These are phyloP conservation scores for Tuber aestivum DNA, from an alignment of 495 filamentous ascomycete genomes.

Conservation along the genomic window DNA sequence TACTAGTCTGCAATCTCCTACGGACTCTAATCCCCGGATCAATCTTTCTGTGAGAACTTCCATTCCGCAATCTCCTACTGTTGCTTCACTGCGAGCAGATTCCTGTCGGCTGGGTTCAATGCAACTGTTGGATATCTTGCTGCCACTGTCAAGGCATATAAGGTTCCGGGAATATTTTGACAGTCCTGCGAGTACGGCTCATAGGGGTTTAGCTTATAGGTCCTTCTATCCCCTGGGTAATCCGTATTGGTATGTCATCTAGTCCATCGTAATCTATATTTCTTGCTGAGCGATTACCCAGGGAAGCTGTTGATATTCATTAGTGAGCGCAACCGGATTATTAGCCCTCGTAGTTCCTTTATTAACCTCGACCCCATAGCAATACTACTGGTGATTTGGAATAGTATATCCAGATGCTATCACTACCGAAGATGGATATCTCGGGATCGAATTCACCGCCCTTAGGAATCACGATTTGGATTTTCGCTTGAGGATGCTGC, in stretches of 20 bases:
- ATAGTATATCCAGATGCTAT: conserved; percentile 78
- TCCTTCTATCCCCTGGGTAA: conserved; percentile 72
- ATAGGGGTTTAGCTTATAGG: conserved; percentile 51
- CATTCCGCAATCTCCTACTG: conserved; percentile 12
- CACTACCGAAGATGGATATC: conserved; percentile 59
- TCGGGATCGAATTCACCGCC: conserved; percentile 62
- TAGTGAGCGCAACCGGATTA: conserved; percentile 45
- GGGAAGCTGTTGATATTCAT: conserved; percentile 64
- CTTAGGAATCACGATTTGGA: conserved; percentile 64
- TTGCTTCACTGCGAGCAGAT: background rate
- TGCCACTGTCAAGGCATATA: conserved; percentile 9
- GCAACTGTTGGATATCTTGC: conserved; percentile 25
- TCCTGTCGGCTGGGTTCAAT: conserved; percentile 21
- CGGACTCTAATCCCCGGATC: background rate
- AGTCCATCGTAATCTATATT: conserved; percentile 1
- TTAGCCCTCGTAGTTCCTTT: background rate
- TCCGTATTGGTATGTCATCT: conserved; percentile 52
- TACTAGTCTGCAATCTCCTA: background rate
- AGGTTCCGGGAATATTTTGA: conserved; percentile 20
- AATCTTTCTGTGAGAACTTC: conserved; percentile 9
- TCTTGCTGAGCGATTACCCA: conserved; percentile 30
- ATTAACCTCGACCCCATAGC: conserved; percentile 25
- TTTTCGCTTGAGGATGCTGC: conserved; percentile 72
- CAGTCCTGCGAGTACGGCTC: conserved; percentile 50
- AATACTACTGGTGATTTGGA: conserved; percentile 71